Base-by-base conservation (phyloP, 805 yeast species). In the Starmerella stellata region DNA sequence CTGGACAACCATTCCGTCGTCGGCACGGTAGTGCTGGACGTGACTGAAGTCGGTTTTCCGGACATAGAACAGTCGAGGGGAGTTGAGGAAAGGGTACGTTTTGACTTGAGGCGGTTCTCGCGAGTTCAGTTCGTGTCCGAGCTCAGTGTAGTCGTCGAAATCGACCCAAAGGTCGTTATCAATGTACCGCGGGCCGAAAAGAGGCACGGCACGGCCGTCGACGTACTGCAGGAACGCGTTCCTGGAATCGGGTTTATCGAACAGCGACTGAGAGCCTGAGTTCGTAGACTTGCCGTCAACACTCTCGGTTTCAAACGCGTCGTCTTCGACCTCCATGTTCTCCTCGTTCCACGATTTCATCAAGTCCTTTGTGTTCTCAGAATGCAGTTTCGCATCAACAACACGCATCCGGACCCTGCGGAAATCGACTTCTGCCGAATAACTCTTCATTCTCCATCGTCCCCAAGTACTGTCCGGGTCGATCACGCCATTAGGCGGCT, bases 91-190 rank as follows among this genome's bases (percentile, higher is more conserved):
- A 2, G 93, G 87, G 32, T 60, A 51, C 2, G 76, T 68, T 13
- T 57, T 60, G 35, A 81, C 62, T 47, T 52, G 48, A 2, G 63
- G 55, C 28, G 53, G 21, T 32, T 34, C 27, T 25, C 14, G 9
- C 8, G 30, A 33, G 4, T 25, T 17, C 4, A 39, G 38, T 20
- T 30, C 25, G 21, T 21, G 48, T 42, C 77, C 79, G 32, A 82
- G 52, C 48, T 83, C 95, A 9, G 70, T 60, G 48, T 70, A 83
- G 53, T 83, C 95, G 41, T 78, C 77, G 18, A 63, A 57, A 50
- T 82, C 92, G 35, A 71, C 62, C 95, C 95, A 83, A 2, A 58
- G 51, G 7, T 42, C 39, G 29, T 36, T 20, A 4, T 40, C 37
- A 11, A 43, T 4, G 25, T 42, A 39, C 13, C 41, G 34, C 4